phyloP scores from a whole-genome alignment of 2,329 filamentous ascomycete species.

The Sclerotinia glacialis region DNA sequence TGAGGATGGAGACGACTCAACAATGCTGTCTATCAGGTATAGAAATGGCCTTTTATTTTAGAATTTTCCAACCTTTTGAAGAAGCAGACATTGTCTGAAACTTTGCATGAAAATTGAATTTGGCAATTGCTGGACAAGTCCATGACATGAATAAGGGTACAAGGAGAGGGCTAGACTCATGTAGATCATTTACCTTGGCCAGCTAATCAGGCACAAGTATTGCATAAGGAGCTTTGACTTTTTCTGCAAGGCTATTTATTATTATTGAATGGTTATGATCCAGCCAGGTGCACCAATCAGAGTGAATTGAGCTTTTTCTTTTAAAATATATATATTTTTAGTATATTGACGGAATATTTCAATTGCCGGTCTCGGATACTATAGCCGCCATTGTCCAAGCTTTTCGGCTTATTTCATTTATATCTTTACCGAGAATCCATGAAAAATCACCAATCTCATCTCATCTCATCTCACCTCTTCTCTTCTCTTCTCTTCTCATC shows the following conservation, averaged over 20 bases:
- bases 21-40: background rate
- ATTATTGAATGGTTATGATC: accelerated
- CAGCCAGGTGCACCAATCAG: background rate
- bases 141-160: background rate
- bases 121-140: background rate
- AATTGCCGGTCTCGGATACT: too few species aligned
- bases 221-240: background rate
- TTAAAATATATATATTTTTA: too few species aligned
- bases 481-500: too few species aligned
- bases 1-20: too few species aligned
- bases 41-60: background rate
- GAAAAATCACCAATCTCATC: background rate
- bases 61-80: background rate
- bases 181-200: background rate
- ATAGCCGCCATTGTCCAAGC: background rate
- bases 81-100: background rate
- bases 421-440: background rate
- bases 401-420: constrained; percentile 3
- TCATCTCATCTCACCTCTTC: too few species aligned
- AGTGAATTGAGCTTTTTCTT: too few species aligned
- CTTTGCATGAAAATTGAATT: constrained; percentile 6
- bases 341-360: too few species aligned
- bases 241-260: constrained; percentile 2
- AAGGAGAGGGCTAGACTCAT: background rate
- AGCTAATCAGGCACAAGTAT: background rate